Evolutionary conservation across 768 basidiomycete species (phyloP).

Genomic region (Royoungia palumana): DNA sequence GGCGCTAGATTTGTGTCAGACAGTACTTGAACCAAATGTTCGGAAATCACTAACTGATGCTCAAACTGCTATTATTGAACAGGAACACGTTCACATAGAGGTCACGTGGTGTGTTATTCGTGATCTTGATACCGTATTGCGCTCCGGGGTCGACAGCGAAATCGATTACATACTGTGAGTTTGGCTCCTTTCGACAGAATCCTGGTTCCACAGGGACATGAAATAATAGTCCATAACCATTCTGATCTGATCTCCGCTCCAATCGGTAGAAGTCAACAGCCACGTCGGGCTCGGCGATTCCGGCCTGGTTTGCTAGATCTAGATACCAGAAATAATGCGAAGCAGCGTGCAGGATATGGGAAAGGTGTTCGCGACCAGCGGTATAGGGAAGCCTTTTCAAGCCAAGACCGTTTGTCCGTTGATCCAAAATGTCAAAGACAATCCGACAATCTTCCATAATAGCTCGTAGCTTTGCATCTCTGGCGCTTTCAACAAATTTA

Average conservation of each 20-base stretch:
- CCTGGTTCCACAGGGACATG: neutral
- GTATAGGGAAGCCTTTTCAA: neutral
- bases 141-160: constrained; percentile 21
- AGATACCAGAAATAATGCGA: constrained; percentile 23
- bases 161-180: constrained; percentile 8
- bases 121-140: constrained; percentile 32
- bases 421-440: constrained; percentile 3
- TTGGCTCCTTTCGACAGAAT: constrained; percentile 1
- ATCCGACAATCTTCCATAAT: neutral
- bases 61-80: constrained; percentile 39
- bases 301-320: constrained; percentile 1
- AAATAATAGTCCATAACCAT: neutral
- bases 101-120: constrained; percentile 1
- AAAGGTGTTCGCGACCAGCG: neutral
- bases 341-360: constrained; percentile 8
- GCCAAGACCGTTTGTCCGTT: neutral
- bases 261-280: constrained; percentile 12
- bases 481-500: neutral
- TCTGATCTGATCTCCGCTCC: neutral
- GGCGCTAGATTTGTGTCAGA: constrained; percentile 2
- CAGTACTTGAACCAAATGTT: neutral
- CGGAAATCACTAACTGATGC: constrained; percentile 26
- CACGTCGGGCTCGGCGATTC: neutral
- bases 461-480: constrained; percentile 2
- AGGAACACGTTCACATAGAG: constrained; percentile 42